These are phyloP conservation scores for Colletotrichum sp. DNA, from an alignment of 2,329 filamentous ascomycete species.

Conservation along the genomic window DNA sequence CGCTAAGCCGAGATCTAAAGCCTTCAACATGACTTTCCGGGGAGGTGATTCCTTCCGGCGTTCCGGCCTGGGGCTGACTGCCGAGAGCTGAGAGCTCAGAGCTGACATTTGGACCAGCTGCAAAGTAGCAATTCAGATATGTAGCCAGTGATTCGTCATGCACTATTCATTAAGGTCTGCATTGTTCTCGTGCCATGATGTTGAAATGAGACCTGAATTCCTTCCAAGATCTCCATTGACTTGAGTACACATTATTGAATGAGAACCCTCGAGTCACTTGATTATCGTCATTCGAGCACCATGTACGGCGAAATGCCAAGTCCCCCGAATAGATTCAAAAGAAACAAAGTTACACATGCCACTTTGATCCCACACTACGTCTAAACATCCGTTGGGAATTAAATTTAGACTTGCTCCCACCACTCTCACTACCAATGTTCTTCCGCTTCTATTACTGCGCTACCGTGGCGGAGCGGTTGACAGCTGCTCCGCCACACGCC, in stretches of 20 bases:
- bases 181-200: too few species aligned
- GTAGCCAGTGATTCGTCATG: background rate
- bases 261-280: too few species aligned
- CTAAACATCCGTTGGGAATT: background rate
- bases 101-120: too few species aligned
- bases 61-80: background rate
- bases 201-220: too few species aligned
- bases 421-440: background rate
- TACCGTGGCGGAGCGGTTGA: background rate
- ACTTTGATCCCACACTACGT: background rate
- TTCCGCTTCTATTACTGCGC: background rate
- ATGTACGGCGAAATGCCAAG: too few species aligned
- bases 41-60: background rate
- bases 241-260: accelerated
- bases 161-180: background rate
- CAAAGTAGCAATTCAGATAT: too few species aligned
- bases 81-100: background rate
- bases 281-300: too few species aligned
- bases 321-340: background rate
- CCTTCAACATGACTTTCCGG: accelerated
- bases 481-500: background rate
- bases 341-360: background rate
- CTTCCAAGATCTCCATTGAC: too few species aligned
- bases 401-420: background rate
- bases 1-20: background rate